Base-by-base conservation (phyloP, 495 filamentous ascomycete genomes). In the Penicillium waksmanii region DNA sequence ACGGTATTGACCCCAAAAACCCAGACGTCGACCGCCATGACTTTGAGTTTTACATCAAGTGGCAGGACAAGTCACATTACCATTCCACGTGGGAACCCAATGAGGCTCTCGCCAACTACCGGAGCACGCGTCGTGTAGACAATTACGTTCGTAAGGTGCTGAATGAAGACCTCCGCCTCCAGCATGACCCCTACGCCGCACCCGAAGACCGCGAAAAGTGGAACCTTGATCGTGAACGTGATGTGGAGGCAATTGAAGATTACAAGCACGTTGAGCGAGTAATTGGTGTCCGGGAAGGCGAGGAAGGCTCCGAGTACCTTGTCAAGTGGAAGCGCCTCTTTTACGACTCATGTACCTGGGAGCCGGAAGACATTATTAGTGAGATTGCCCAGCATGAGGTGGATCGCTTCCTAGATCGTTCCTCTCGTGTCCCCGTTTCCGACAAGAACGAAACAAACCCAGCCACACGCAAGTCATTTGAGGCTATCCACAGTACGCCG, bases 31-130 rank as follows among this genome's bases (percentile, higher is more conserved):
- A 81, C 19, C 89, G 90, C 60, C 84, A 92, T 54, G 90, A 97
- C 65, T 97, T 92, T 61, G 90, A 96, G 58, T 98, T 91, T 71
- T 92, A 88, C 68, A 93, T 99, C 65, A 99, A 99, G 80, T 99
- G 95, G 95, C 92, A 97, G 73, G 89, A 85, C 60, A 89, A 91
- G 74, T 96, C 95, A 21, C 91, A 98, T 72, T 91, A 92, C 63
- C 95, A 99, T 77, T 87, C 93, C 31, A 95, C 94, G 3, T 98
- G 96, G 96, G 92, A 97, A 72, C 85, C 85, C 0, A 85, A 87
- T 21, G 87, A 91, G 52, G 80, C 75, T 47, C 81, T 96, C 27
- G 68, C 78, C 8, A 84, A 87, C 47, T 85, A 81, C 67, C 86
- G 85, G 46, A 96, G 96, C 43, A 87, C 87, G 49, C 89, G 92